Evolutionary conservation across 2,329 filamentous ascomycete genomes (phyloP).

Genomic region (Oidium heveae): DNA sequence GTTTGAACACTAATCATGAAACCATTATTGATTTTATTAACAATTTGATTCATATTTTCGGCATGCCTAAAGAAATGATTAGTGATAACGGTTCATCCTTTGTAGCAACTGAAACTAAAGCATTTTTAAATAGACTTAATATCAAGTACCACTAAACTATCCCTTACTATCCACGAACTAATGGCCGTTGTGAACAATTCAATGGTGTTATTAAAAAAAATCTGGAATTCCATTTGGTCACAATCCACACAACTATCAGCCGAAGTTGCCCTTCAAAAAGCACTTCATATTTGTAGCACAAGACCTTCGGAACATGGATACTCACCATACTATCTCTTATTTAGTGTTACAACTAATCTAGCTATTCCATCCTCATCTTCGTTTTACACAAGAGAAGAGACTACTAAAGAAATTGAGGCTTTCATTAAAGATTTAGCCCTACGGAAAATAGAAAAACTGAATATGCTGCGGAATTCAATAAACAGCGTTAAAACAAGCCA

Average conservation of each 20-base stretch:
- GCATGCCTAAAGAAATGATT: background rate
- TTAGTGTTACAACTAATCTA: background rate
- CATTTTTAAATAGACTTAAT: background rate
- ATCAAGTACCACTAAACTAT: background rate
- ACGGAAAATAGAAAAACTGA: background rate
- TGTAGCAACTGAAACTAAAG: background rate
- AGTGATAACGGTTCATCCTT: background rate
- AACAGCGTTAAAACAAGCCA: too few relatives aligned
- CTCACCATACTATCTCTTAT: background rate
- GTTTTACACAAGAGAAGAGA: background rate
- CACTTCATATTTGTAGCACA: background rate
- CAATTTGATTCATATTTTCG: background rate
- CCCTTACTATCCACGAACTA: background rate
- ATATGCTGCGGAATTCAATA: background rate
- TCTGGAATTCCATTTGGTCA: background rate
- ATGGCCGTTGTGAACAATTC: background rate
- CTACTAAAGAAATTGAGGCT: background rate
- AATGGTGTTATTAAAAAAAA: background rate
- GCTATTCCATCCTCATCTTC: background rate
- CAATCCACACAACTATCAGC: too few relatives aligned
- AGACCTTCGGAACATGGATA: conserved; percentile 1
- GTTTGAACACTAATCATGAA: background rate
- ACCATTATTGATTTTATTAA: background rate
- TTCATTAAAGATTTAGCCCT: background rate
- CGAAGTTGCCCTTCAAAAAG: background rate